These are phyloP conservation scores for Dactylellina parvicollis DNA, from an alignment of 2,329 filamentous ascomycete genomes.

Conservation along the genomic window DNA sequence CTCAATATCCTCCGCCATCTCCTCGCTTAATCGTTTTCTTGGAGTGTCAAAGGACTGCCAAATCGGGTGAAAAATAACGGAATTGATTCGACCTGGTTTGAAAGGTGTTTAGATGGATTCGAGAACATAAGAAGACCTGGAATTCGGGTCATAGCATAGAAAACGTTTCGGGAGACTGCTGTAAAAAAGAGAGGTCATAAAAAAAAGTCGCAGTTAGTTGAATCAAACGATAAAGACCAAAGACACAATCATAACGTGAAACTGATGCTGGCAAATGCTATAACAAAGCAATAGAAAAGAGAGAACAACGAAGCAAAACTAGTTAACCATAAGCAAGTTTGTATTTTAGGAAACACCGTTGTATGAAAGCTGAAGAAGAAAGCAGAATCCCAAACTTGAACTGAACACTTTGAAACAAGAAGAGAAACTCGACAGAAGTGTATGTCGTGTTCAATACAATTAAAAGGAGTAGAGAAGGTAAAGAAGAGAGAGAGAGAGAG, in stretches of 20 bases:
- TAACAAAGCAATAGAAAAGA: slow-evolving; percentile 28
- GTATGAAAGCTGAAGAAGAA: slow-evolving; percentile 27
- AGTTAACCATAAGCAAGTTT: slow-evolving; percentile 22
- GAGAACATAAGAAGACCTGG: slow-evolving; percentile 6
- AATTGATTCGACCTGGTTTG: not conserved
- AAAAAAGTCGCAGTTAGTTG: slow-evolving; percentile 6
- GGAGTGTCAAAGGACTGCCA: not conserved
- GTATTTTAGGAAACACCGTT: slow-evolving; percentile 48
- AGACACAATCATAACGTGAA: slow-evolving; percentile 40
- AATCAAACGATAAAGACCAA: slow-evolving; percentile 6
- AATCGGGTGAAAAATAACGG: not conserved
- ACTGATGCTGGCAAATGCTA: slow-evolving; percentile 46
- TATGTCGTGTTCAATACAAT: slow-evolving; percentile 25
- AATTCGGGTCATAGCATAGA: slow-evolving; percentile 3
- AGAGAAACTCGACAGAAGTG: slow-evolving; percentile 8
- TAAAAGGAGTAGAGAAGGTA: slow-evolving; percentile 23
- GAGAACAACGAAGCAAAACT: slow-evolving; percentile 11
- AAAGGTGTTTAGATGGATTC: slow-evolving; percentile 16
- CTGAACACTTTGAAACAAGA: slow-evolving; percentile 12
- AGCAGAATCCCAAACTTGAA: slow-evolving; percentile 27
- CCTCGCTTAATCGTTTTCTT: slow-evolving; percentile 17
- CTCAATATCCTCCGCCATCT: not conserved
- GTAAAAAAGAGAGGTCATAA: not conserved
- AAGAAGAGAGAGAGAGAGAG: not conserved
- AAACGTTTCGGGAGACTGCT: not conserved